Evolutionary conservation across 768 basidiomycete species (phyloP).

Genomic region (Clitopilus passeckerianus): DNA sequence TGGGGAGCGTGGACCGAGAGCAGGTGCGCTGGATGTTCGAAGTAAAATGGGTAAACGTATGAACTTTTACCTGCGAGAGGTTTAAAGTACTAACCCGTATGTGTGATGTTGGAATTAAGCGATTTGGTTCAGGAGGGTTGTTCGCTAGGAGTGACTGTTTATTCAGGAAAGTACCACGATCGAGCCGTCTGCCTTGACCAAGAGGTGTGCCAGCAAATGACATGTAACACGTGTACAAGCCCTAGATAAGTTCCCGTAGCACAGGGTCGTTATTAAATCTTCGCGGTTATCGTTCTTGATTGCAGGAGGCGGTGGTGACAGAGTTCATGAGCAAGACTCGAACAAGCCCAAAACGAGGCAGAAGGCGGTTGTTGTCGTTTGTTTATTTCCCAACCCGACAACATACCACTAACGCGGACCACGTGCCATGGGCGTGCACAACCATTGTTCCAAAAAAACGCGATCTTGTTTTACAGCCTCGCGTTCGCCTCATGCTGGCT

Average conservation of each 20-base stretch:
- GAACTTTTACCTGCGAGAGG: not conserved
- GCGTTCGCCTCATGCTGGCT: not conserved
- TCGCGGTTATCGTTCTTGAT: conserved; percentile 3
- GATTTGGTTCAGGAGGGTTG: conserved; percentile 31
- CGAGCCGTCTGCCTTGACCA: conserved; percentile 82
- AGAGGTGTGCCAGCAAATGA: conserved; percentile 83
- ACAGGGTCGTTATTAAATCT: conserved; percentile 1
- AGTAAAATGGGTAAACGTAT: conserved; percentile 9
- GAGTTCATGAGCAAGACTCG: conserved; percentile 3
- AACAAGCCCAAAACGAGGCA: conserved; percentile 5
- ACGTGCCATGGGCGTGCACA: not conserved
- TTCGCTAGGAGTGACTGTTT: conserved; percentile 39
- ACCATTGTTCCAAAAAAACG: not conserved
- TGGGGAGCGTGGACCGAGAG: conserved; percentile 53
- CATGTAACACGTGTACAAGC: conserved; percentile 45
- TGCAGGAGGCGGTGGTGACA: conserved; percentile 2
- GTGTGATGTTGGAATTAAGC: conserved; percentile 55
- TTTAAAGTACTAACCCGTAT: conserved; percentile 50
- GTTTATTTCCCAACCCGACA: conserved; percentile 14
- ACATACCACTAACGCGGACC: not conserved
- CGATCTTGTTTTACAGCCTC: not conserved
- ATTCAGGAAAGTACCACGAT: conserved; percentile 74
- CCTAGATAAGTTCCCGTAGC: conserved; percentile 4
- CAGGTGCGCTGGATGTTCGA: conserved; percentile 41
- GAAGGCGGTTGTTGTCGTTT: conserved; percentile 14